Conservation (phyloP, 768 basidiomycete genomes). For the Pleurotus djamor region DNA sequence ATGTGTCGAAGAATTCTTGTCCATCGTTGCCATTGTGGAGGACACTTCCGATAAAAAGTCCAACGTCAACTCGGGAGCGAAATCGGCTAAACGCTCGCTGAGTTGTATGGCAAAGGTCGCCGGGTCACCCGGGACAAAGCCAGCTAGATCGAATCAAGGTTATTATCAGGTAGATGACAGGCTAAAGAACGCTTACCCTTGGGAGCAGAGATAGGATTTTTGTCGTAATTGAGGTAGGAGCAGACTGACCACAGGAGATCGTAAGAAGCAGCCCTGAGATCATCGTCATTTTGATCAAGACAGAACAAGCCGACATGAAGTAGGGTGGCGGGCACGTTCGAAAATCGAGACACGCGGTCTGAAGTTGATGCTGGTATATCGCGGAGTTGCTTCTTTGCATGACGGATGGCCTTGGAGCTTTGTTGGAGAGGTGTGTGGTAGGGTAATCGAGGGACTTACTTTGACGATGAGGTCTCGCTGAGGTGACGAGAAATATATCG, state of each 20-base stretch:
- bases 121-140: conserved; percentile 68
- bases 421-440: conserved; percentile 1
- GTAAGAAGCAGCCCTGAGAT: conserved; percentile 76
- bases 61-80: conserved; percentile 80
- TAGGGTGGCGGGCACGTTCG: conserved; percentile 82
- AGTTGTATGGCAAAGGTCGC: conserved; percentile 59
- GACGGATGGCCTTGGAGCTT: conserved; percentile 56
- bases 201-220: conserved; percentile 64
- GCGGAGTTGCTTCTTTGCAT: conserved; percentile 71
- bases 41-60: conserved; percentile 90
- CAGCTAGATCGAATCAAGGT: conserved; percentile 36
- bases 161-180: background rate
- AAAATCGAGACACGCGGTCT: conserved; percentile 74
- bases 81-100: conserved; percentile 70
- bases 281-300: conserved; percentile 70
- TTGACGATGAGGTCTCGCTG: conserved; percentile 73
- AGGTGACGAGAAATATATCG: conserved; percentile 74
- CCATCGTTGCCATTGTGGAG: conserved; percentile 57
- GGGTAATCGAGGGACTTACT: conserved; percentile 29
- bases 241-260: conserved; percentile 79
- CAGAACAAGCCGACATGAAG: conserved; percentile 87
- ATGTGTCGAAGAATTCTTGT: conserved; percentile 37
- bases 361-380: conserved; percentile 47
- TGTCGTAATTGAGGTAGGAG: conserved; percentile 75
- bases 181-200: conserved; percentile 45